These are phyloP conservation scores for Russula dissimulans DNA, from an alignment of 768 basidiomycete species.

Conservation along the genomic window DNA sequence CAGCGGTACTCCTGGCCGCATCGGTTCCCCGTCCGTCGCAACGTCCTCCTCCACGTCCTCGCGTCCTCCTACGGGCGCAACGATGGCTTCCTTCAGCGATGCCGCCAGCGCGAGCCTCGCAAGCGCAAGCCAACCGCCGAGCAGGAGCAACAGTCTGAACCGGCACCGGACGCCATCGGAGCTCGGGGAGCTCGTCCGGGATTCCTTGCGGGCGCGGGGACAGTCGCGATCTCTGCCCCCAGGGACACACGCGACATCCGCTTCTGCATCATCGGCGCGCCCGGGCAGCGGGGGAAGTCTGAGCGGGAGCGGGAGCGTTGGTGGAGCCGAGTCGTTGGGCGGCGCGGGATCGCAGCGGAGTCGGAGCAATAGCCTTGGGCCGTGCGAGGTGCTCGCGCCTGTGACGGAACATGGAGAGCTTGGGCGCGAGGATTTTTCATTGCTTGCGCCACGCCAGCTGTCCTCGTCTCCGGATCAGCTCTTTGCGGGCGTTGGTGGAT, in stretches of 20 bases:
- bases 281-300: not conserved
- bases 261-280: not conserved
- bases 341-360: not conserved
- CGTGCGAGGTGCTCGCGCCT: constrained; percentile 13
- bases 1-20: not conserved
- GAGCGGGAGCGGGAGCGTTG: not conserved
- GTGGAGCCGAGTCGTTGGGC: not conserved
- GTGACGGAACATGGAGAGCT: constrained; percentile 18
- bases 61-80: constrained; percentile 14
- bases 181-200: constrained; percentile 16
- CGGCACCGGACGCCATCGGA: constrained; percentile 7
- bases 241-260: not conserved
- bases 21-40: not conserved
- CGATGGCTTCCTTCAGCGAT: constrained; percentile 11
- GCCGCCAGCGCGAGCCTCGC: constrained; percentile 7
- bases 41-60: constrained; percentile 10
- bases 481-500: not conserved
- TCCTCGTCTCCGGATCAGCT: not conserved
- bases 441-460: not conserved
- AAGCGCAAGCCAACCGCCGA: constrained; percentile 10
- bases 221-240: too few species aligned
- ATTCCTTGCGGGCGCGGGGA: not conserved
- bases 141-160: constrained; percentile 15
- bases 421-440: not conserved
- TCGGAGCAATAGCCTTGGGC: constrained; percentile 12